Conservation (phyloP, 2,329 filamentous ascomycete species). For the Fusarium sp. region DNA sequence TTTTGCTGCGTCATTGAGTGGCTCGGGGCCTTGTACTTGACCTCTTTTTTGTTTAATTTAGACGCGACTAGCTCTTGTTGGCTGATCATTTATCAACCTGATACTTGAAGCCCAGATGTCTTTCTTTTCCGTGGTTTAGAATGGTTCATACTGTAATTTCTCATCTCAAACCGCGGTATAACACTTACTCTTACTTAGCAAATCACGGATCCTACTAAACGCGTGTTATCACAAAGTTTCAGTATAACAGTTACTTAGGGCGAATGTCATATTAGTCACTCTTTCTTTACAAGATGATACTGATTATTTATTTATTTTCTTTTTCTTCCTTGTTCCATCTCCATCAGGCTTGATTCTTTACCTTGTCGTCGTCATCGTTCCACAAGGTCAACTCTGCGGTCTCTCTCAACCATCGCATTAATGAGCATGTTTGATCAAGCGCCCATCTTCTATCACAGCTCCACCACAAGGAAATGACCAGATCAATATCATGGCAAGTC, state of each 20-base stretch:
- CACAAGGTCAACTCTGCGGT: constrained; percentile 29
- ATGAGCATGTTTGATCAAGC: constrained; percentile 36
- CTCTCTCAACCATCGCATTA: constrained; percentile 32
- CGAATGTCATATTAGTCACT: too few relatives aligned
- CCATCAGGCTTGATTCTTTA: not conserved
- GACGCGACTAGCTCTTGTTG: constrained; percentile 6
- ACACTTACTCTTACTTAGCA: too few relatives aligned
- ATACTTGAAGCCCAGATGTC: constrained; percentile 21
- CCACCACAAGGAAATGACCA: constrained; percentile 20
- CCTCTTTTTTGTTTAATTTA: constrained; percentile 12
- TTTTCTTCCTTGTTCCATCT: not conserved
- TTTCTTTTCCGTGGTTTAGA: too few relatives aligned
- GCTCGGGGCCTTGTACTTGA: constrained; percentile 2
- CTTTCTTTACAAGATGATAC: too few relatives aligned
- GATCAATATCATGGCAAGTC: not conserved
- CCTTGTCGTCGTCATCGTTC: constrained; percentile 25
- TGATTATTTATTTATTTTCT: not conserved
- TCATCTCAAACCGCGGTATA: too few relatives aligned
- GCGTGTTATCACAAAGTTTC: too few relatives aligned
- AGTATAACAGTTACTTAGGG: too few relatives aligned
- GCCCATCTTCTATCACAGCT: constrained; percentile 11
- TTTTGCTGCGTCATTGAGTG: constrained; percentile 6
- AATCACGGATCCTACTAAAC: too few relatives aligned
- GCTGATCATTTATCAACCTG: not conserved
- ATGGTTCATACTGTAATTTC: too few relatives aligned